phyloP scores from a whole-genome alignment of 176 grass and related monocot species.

The Carex cristatella region DNA sequence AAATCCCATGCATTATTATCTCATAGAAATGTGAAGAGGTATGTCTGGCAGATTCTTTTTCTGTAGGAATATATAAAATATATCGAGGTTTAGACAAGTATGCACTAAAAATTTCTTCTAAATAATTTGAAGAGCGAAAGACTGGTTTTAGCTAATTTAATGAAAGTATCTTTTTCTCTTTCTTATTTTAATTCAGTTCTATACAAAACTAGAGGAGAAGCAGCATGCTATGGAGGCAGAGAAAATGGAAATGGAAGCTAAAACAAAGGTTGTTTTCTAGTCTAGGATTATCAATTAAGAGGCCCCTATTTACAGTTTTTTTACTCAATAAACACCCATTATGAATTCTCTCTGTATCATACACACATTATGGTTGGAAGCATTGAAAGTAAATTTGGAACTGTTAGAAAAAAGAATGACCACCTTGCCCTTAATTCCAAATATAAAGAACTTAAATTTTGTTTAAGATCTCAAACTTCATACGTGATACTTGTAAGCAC shows the following conservation, averaged over 20 bases:
- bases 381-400: background rate
- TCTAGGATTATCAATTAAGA: background rate
- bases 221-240: slow-evolving; percentile 47
- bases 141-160: background rate
- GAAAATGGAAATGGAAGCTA: slow-evolving; percentile 40
- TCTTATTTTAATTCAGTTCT: slow-evolving; percentile 27
- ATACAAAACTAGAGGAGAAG: slow-evolving; percentile 46
- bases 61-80: background rate
- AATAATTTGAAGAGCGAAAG: background rate
- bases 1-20: background rate
- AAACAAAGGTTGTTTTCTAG: slow-evolving; percentile 27
- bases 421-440: background rate
- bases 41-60: background rate
- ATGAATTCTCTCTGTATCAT: background rate
- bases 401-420: background rate
- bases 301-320: background rate
- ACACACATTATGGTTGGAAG: background rate
- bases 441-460: background rate
- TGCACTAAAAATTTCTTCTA: background rate
- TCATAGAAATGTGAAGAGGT: background rate
- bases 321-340: background rate
- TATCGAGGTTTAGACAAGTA: background rate
- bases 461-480: background rate
- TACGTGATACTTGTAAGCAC: background rate
- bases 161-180: background rate